These are phyloP conservation scores for Nothopassalora personata DNA, from an alignment of 2,329 filamentous ascomycete genomes.

Conservation along the genomic window DNA sequence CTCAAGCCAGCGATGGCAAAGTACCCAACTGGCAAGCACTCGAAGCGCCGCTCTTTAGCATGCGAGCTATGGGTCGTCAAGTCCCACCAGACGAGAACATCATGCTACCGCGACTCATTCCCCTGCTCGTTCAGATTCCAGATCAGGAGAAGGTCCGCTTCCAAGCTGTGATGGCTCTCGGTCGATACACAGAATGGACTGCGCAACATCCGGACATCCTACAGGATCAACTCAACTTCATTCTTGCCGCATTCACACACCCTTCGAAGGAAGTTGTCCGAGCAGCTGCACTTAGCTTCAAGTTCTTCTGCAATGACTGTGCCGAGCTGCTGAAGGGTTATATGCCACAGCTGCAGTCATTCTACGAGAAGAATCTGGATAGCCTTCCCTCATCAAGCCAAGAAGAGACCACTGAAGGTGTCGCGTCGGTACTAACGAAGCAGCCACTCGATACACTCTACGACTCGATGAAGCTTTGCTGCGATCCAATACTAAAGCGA, in stretches of 20 bases:
- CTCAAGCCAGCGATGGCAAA: slow-evolving; percentile 64
- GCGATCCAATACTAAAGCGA: slow-evolving; percentile 79
- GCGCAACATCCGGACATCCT: slow-evolving; percentile 87
- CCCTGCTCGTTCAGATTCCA: slow-evolving; percentile 87
- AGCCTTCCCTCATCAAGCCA: slow-evolving; percentile 80
- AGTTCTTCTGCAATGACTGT: slow-evolving; percentile 96
- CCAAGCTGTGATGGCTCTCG: slow-evolving; percentile 95
- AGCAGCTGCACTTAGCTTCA: slow-evolving; percentile 88
- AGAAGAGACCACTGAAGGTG: slow-evolving; percentile 93
- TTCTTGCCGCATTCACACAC: slow-evolving; percentile 86
- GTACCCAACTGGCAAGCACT: slow-evolving; percentile 96
- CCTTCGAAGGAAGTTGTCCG: slow-evolving; percentile 85
- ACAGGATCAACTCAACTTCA: slow-evolving; percentile 89
- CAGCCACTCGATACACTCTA: slow-evolving; percentile 78
- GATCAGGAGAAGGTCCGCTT: slow-evolving; percentile 97
- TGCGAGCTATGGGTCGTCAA: slow-evolving; percentile 95
- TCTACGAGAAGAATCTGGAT: slow-evolving; percentile 86
- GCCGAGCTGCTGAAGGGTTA: slow-evolving; percentile 77
- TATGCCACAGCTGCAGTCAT: slow-evolving; percentile 79
- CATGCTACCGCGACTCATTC: slow-evolving; percentile 86
- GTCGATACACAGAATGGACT: slow-evolving; percentile 97
- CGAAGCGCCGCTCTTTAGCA: slow-evolving; percentile 88
- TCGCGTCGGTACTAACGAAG: slow-evolving; percentile 83
- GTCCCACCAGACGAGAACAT: slow-evolving; percentile 82
- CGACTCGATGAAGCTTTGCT: slow-evolving; percentile 82